phyloP scores from a whole-genome alignment of 2,329 filamentous ascomycete species.

The Colletotrichum costaricense region DNA sequence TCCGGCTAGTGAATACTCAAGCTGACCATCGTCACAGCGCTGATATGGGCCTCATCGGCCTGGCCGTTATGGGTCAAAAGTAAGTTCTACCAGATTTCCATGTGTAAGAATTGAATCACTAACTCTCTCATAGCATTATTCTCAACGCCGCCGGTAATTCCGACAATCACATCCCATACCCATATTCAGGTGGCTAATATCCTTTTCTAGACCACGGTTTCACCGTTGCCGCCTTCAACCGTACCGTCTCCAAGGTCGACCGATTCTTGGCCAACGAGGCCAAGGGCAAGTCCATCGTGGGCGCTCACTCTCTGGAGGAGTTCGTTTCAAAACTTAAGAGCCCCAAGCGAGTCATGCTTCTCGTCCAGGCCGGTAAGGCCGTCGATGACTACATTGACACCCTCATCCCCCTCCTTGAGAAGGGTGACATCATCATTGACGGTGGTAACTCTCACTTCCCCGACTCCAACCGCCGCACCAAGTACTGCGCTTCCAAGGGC shows the following conservation, averaged over 20 bases:
- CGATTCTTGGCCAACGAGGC: slow-evolving; percentile 90
- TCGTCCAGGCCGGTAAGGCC: slow-evolving; percentile 97
- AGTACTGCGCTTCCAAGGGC: slow-evolving; percentile 87
- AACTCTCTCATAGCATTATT: slow-evolving; percentile 80
- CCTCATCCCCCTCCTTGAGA: slow-evolving; percentile 83
- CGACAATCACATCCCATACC: neutral
- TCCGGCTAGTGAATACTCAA: slow-evolving; percentile 43
- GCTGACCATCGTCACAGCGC: slow-evolving; percentile 73
- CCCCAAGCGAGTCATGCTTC: slow-evolving; percentile 96
- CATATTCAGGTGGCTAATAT: slow-evolving; percentile 8
- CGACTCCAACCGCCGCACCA: slow-evolving; percentile 96
- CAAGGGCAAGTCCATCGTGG: slow-evolving; percentile 95
- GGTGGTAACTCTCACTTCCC: slow-evolving; percentile 99
- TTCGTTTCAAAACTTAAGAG: slow-evolving; percentile 97
- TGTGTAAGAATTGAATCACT: slow-evolving; percentile 8
- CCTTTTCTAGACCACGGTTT: slow-evolving; percentile 71
- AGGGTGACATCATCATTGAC: slow-evolving; percentile 98
- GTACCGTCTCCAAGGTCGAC: slow-evolving; percentile 98
- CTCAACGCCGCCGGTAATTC: slow-evolving; percentile 79
- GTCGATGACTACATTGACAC: slow-evolving; percentile 99
- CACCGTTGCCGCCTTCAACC: slow-evolving; percentile 98
- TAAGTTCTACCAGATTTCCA: slow-evolving; percentile 51
- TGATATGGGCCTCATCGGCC: slow-evolving; percentile 93
- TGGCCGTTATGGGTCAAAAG: slow-evolving; percentile 78
- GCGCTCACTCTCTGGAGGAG: slow-evolving; percentile 93